Evolutionary conservation across 495 filamentous ascomycete genomes (phyloP), one percentile per base, ranked within the genome.

Genomic region (Annulohypoxylon nitens): DNA sequence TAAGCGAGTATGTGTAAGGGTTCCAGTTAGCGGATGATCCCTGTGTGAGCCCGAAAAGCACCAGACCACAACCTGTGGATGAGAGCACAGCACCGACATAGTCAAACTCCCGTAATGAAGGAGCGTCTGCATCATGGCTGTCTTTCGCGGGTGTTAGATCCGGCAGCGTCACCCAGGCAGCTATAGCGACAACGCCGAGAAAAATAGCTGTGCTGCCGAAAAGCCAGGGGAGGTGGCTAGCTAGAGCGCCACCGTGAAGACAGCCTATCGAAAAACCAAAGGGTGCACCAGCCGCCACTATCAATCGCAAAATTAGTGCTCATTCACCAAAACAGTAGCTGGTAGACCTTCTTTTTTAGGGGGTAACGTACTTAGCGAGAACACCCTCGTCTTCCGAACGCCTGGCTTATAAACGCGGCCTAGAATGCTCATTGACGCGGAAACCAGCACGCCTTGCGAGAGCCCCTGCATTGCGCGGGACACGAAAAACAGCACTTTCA

Each of bases 141-240:
- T 78, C 75, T 50, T 76, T 78, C 18, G 68, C 74, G 39, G 82
- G 70, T 33, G 75, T 81, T 1, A 83, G 23, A 83, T 78, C 20
- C 80, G 70, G 53, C 74, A 79, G 12, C 77, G 84, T 20, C 82
- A 67, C 9, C 80, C 64, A 11, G 83, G 82, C 58, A 81, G 79
- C 37, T 78, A 91, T 70, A 80, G 91, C 7, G 83, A 81, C 89
- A 85, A 92, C 4, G 80, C 84, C 90, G 84, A 92, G 83, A 83
- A 88, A 23, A 75, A 84, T 61, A 4, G 73, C 65, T 82, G 78
- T 39, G 87, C 82, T 18, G 86, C 86, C 20, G 88, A 68, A n/a
- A 78, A 77, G 66, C 75, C 75, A 80, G 0, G 81, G 76, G 45
- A 90, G 86, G 0, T 85, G 79, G 1, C 77, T 78, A 0, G 86